Evolutionary conservation across 148 eudicot species (phyloP).

Genomic region (Spergularia marina): DNA sequence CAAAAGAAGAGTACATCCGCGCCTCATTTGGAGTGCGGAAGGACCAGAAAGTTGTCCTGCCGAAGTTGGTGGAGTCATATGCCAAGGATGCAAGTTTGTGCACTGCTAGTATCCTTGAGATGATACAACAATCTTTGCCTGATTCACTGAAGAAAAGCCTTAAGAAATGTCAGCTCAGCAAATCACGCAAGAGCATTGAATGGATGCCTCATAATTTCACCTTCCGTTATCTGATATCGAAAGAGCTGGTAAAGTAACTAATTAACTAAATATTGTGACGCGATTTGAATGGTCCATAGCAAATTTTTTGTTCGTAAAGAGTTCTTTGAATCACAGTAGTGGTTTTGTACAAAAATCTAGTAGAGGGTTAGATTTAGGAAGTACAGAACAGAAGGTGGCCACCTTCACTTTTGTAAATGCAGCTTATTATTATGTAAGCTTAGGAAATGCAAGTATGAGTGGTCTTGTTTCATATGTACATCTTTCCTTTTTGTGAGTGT

Average conservation of each 20-base stretch:
- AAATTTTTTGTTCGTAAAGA: constrained; percentile 8
- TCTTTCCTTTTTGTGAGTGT: no score
- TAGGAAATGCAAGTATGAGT: constrained; percentile 9
- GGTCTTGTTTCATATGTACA: constrained; percentile 6
- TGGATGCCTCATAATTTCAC: constrained; percentile 76
- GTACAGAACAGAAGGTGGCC: constrained; percentile 14
- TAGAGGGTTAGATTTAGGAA: constrained; percentile 17
- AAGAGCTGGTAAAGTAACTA: constrained; percentile 61
- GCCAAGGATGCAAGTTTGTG: constrained; percentile 74
- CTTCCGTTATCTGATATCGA: constrained; percentile 79
- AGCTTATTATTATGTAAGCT: constrained; percentile 3
- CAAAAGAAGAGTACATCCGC: constrained; percentile 93
- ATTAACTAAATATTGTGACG: constrained; percentile 22
- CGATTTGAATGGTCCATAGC: constrained; percentile 8
- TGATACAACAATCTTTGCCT: constrained; percentile 77
- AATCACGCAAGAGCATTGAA: constrained; percentile 61
- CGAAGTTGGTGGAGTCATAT: constrained; percentile 72
- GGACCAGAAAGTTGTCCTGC: constrained; percentile 66
- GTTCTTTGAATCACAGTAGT: constrained; percentile 17
- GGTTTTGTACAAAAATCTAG: constrained; percentile 24
- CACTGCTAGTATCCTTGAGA: constrained; percentile 54
- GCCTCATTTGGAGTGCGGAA: constrained; percentile 90
- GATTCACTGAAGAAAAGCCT: constrained; percentile 61
- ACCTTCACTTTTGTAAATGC: constrained; percentile 29
- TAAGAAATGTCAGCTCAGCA: constrained; percentile 58